Evolutionary conservation across 139 green algal genomes (phyloP), one percentile per base, ranked within the genome.

Genomic region (Coelastrella sp.): DNA sequence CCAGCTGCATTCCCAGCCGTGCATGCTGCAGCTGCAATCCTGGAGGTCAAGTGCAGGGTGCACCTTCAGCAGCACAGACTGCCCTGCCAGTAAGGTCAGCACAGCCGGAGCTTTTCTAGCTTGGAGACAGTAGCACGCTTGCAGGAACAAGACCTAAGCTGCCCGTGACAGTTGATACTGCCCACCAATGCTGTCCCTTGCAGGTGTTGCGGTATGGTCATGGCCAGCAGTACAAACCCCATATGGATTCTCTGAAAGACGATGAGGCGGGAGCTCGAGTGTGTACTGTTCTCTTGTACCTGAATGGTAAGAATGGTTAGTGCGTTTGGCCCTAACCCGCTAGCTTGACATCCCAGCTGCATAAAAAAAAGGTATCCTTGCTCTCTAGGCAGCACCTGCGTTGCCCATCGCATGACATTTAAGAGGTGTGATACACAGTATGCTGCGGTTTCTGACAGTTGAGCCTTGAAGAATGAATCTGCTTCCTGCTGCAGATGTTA

Each of bases 221-320:
- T 8, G 95, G 96, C 10, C 97, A 99, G 92, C 97, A 98, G 93
- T 99, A 99, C 90, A 95, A 95, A 0, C 85, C 94, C 0, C 97
- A 98, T 89, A 96, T 96, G 27, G 97, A 99, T 90, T 92, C 89
- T 0, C 90, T 98, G 80, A 87, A 92, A 35, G 19, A 94, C 92
- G 73, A 92, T 19, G 35, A 35, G 19, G 7, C 88, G 80, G 49
- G 88, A 20, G 84, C 87, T 8, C 89, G 95, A 20, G 85, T 95
- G 65, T 94, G 93, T 86, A 99, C 97, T 0, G 93, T 98, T 27
- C 93, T 99, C 80, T 75, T 99, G 58, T 99, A 98, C 91, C 85
- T 96, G 17, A 90, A 92, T 49, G 91, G 94, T 95, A 76, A 78
- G 92, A 57, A 8, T 59, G 35, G 63, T 49, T 49, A 49, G 35